Percentiles rank a stretch among this genome's conserved stretches.
Conservation (phyloP, 176 grass and related monocot genomes). For the Poa pratensis region DNA sequence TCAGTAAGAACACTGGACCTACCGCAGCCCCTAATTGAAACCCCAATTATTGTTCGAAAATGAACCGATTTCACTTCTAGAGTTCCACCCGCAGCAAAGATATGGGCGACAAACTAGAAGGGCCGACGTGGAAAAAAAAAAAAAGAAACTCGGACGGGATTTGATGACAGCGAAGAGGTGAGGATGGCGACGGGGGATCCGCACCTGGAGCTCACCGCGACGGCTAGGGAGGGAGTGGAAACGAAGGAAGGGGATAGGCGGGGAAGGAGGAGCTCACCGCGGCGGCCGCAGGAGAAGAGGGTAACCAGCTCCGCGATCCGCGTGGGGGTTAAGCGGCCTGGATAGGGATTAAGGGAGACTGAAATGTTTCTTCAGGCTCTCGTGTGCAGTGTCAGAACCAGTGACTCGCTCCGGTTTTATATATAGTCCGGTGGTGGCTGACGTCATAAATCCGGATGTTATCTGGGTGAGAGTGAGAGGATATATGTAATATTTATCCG, state of each 20-base stretch:
- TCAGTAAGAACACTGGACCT: background rate
- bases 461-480: no score
- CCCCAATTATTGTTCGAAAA: background rate
- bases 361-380: no score
- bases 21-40: background rate
- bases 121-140: background rate
- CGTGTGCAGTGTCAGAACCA: background rate
- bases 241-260: background rate
- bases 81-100: background rate
- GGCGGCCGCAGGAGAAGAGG: conserved; percentile 7
- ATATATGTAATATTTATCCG: background rate
- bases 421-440: background rate
- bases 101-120: background rate
- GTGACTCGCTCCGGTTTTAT: background rate
- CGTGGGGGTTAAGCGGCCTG: background rate
- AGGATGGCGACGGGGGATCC: background rate
- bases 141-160: no score
- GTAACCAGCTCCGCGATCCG: conserved; percentile 19
- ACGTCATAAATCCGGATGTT: conserved; percentile 8
- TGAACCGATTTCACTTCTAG: background rate
- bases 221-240: background rate
- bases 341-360: conserved; percentile 9
- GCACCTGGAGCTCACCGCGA: background rate
- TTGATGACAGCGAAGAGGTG: background rate
- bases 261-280: background rate